Evolutionary conservation across 352 stramenopile species (phyloP).

Genomic region (Pythium aquatile): DNA sequence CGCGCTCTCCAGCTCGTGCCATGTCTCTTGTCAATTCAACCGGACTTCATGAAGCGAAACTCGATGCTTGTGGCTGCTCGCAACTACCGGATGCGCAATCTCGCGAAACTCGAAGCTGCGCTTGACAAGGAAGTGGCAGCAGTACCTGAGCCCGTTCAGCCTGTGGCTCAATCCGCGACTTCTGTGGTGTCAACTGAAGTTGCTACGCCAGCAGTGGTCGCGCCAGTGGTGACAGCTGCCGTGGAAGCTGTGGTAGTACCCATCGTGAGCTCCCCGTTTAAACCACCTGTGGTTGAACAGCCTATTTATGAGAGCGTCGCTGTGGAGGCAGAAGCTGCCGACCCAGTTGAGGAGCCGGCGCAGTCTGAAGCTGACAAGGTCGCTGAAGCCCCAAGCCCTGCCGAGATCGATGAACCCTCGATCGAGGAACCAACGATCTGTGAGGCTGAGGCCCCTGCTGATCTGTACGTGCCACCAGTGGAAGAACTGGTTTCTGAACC

Average conservation of each 20-base stretch:
- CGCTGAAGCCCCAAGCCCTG: not conserved
- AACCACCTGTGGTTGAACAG: not conserved
- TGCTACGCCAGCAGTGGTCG: not conserved
- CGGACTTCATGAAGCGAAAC: slow-evolving; percentile 55
- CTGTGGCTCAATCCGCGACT: not conserved
- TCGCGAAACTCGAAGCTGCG: slow-evolving; percentile 38
- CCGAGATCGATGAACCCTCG: not conserved
- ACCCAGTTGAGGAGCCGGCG: not conserved
- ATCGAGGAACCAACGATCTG: not conserved
- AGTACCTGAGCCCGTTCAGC: not conserved
- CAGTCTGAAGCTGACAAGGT: too few relatives aligned
- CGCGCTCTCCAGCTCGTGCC: slow-evolving; percentile 62
- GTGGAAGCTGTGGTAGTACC: not conserved
- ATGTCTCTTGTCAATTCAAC: slow-evolving; percentile 64
- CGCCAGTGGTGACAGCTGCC: not conserved
- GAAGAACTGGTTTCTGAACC: not conserved
- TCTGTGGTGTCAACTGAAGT: not conserved
- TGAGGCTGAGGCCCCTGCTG: slow-evolving; percentile 1
- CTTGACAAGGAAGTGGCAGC: slow-evolving; percentile 20
- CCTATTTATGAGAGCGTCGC: not conserved
- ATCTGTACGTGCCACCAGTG: not conserved
- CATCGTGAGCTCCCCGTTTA: not conserved
- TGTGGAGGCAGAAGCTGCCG: not conserved
- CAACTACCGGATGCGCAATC: slow-evolving; percentile 48
- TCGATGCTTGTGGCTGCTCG: slow-evolving; percentile 49